Percentiles rank a stretch among this genome's conserved stretches.
Evolutionary conservation across 306 rosid genomes (phyloP).

Genomic region (Malus fusca): DNA sequence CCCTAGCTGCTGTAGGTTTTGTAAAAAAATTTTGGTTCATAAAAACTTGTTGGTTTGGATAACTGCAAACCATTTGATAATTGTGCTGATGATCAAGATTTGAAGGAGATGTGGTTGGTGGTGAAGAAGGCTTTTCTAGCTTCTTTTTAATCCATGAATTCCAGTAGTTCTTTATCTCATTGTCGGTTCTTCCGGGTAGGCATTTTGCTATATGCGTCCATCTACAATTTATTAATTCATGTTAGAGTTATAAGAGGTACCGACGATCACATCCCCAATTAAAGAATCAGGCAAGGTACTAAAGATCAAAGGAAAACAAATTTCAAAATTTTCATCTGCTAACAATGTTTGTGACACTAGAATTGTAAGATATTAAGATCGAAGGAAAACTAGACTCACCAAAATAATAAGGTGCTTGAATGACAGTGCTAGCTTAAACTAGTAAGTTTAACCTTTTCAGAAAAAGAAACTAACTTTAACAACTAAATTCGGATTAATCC

Average conservation of each 20-base stretch:
- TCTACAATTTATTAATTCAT: slow-evolving; percentile 28
- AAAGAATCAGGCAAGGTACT: not conserved
- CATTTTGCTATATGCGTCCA: slow-evolving; percentile 99
- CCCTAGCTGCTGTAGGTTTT: not conserved
- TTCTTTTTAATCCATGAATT: slow-evolving; percentile 97
- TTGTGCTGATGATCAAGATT: slow-evolving; percentile 11
- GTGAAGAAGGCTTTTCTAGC: slow-evolving; percentile 51
- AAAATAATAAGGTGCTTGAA: too few species aligned
- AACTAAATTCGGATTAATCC: not conserved
- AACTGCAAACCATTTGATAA: slow-evolving; percentile 26
- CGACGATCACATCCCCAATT: slow-evolving; percentile 25
- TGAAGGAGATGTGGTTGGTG: slow-evolving; percentile 7
- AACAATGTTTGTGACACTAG: not conserved
- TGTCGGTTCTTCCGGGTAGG: slow-evolving; percentile 94
- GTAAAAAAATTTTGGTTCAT: slow-evolving; percentile 20
- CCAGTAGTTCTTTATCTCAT: slow-evolving; percentile 96
- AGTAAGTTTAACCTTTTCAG: too few species aligned
- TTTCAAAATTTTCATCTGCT: not conserved
- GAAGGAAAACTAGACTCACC: not conserved
- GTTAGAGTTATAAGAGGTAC: not conserved
- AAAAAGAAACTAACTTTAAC: not conserved
- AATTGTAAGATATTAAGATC: not conserved
- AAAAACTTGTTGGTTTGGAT: slow-evolving; percentile 38
- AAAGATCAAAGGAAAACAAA: not conserved
- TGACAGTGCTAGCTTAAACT: too few species aligned